Evolutionary conservation across 352 stramenopile species (phyloP).

Genomic region (Phytophthora chlamydospora): DNA sequence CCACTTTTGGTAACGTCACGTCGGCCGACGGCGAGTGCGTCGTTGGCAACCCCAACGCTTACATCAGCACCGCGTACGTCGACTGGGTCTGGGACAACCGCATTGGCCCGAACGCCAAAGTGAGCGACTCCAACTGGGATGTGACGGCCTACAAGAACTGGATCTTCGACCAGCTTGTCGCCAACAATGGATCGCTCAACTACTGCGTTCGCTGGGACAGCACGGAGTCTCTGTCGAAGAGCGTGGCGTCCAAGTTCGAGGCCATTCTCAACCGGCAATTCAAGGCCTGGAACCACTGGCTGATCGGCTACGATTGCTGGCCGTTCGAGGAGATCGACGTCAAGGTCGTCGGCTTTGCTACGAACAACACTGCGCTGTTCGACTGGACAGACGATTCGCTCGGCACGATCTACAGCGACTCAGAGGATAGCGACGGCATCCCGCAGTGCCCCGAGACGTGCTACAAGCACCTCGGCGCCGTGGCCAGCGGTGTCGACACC

Average conservation of each 20-base stretch:
- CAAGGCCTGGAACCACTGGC: slow-evolving; percentile 33
- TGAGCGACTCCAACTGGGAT: slow-evolving; percentile 8
- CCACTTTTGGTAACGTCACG: slow-evolving; percentile 33
- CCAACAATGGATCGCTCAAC: slow-evolving; percentile 34
- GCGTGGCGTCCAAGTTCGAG: slow-evolving; percentile 49
- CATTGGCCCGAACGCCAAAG: slow-evolving; percentile 15
- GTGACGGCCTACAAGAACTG: slow-evolving; percentile 38
- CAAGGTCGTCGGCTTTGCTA: slow-evolving; percentile 49
- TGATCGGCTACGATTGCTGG: slow-evolving; percentile 47
- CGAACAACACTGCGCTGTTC: slow-evolving; percentile 41
- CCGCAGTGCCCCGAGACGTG: slow-evolving; percentile 34
- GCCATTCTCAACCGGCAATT: slow-evolving; percentile 45
- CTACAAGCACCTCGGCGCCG: slow-evolving; percentile 43
- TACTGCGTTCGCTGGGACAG: slow-evolving; percentile 62
- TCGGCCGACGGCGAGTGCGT: slow-evolving; percentile 31
- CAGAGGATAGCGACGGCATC: slow-evolving; percentile 22
- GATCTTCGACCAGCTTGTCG: slow-evolving; percentile 56
- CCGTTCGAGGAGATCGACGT: slow-evolving; percentile 43
- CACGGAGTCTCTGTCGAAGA: slow-evolving; percentile 47
- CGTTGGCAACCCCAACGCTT: slow-evolving; percentile 27
- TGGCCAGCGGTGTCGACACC: slow-evolving; percentile 18
- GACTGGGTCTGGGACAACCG: slow-evolving; percentile 33
- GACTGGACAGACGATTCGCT: slow-evolving; percentile 52
- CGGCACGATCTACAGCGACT: slow-evolving; percentile 26
- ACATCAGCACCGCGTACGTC: slow-evolving; percentile 23